Conservation (phyloP, 2,329 filamentous ascomycete genomes). For the Sphaerostilbella broomeana region DNA sequence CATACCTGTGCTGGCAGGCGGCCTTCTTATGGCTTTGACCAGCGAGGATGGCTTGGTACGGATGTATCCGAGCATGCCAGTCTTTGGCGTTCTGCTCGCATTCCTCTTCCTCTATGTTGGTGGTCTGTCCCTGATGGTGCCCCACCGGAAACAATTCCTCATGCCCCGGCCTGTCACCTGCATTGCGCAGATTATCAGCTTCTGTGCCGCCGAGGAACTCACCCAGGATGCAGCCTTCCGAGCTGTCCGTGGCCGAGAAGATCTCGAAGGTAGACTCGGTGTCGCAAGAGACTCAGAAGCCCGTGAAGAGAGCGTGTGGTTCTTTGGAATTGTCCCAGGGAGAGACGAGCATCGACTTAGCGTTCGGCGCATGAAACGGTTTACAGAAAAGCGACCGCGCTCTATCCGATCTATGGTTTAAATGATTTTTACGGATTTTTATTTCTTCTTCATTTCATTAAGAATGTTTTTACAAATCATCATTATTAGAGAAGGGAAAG, state of each 20-base stretch:
- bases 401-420: constrained; percentile 23
- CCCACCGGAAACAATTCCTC: constrained; percentile 52
- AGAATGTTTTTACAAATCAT: not conserved
- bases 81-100: constrained; percentile 65
- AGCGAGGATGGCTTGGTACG: constrained; percentile 43
- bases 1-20: constrained; percentile 62
- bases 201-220: constrained; percentile 66
- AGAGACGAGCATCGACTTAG: constrained; percentile 37
- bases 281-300: constrained; percentile 37
- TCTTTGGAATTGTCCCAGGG: constrained; percentile 38
- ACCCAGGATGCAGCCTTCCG: constrained; percentile 67
- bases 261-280: constrained; percentile 64
- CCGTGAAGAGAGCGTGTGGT: constrained; percentile 47
- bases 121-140: constrained; percentile 56
- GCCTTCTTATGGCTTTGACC: constrained; percentile 68
- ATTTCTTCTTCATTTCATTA: not conserved
- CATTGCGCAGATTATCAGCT: constrained; percentile 70
- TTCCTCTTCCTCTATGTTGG: constrained; percentile 64
- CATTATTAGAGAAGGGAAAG: too few species aligned
- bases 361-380: constrained; percentile 38
- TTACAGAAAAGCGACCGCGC: constrained; percentile 35
- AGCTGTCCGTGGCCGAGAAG: constrained; percentile 56
- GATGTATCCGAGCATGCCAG: constrained; percentile 67
- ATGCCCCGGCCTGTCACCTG: constrained; percentile 68
- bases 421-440: constrained; percentile 8